Evolutionary conservation across 2,329 filamentous ascomycete genomes (phyloP).

Genomic region (Ilyonectria robusta): DNA sequence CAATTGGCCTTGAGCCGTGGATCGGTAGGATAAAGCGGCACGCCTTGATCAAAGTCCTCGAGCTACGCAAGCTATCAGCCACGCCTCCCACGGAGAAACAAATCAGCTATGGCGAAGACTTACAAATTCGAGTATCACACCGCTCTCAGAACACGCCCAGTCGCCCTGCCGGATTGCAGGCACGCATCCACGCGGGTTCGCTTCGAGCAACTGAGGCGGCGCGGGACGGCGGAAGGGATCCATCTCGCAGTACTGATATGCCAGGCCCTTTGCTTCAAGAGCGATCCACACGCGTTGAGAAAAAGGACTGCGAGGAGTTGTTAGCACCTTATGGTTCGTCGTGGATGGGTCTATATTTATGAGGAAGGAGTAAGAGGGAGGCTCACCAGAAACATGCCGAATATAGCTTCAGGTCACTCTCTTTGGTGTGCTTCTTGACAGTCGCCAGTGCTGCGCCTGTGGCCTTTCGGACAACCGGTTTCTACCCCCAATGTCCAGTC

Average conservation of each 20-base stretch:
- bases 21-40: slow-evolving; percentile 74
- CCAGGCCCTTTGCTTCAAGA: slow-evolving; percentile 81
- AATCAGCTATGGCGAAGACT: slow-evolving; percentile 40
- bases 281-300: slow-evolving; percentile 93
- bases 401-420: slow-evolving; percentile 81
- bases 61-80: slow-evolving; percentile 59
- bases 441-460: slow-evolving; percentile 80
- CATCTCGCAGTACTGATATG: slow-evolving; percentile 89
- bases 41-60: slow-evolving; percentile 77
- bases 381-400: slow-evolving; percentile 85
- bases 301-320: slow-evolving; percentile 72
- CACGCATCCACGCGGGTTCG: slow-evolving; percentile 82
- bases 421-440: slow-evolving; percentile 77
- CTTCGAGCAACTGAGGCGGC: slow-evolving; percentile 72
- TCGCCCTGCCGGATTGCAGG: slow-evolving; percentile 83
- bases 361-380: too few species aligned
- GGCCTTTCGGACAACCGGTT: slow-evolving; percentile 79
- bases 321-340: slow-evolving; percentile 13
- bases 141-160: slow-evolving; percentile 87
- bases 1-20: slow-evolving; percentile 80
- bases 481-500: slow-evolving; percentile 61
- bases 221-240: slow-evolving; percentile 82
- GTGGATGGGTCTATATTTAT: background rate
- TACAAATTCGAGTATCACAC: slow-evolving; percentile 88
- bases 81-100: background rate